phyloP scores from a whole-genome alignment of 2,329 filamentous ascomycete genomes.

The Nectriaceae sp. region DNA sequence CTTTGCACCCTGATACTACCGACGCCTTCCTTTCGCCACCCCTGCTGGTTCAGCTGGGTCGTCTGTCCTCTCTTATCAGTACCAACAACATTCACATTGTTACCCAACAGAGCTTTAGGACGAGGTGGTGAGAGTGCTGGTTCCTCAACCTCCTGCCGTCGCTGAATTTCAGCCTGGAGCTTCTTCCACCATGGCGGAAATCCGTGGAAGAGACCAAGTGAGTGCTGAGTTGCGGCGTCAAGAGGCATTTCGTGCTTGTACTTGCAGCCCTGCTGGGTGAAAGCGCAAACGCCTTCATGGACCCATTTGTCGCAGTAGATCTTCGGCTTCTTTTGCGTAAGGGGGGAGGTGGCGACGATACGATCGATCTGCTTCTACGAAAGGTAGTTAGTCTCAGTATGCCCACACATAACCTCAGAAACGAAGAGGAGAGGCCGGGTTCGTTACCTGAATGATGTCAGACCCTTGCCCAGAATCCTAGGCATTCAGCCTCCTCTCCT shows the following conservation, averaged over 20 bases:
- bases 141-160: constrained; percentile 12
- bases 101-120: neutral
- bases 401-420: neutral
- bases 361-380: constrained; percentile 36
- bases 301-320: constrained; percentile 91
- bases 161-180: constrained; percentile 48
- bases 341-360: constrained; percentile 35
- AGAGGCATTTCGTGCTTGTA: constrained; percentile 90
- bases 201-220: constrained; percentile 70
- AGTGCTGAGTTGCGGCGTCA: constrained; percentile 64
- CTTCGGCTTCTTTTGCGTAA: constrained; percentile 56
- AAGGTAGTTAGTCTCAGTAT: constrained; percentile 8
- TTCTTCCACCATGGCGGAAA: constrained; percentile 63
- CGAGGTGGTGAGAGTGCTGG: neutral
- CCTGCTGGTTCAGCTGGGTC: neutral
- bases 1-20: neutral
- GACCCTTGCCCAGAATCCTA: constrained; percentile 24
- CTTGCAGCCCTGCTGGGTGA: constrained; percentile 81
- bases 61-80: neutral
- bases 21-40: constrained; percentile 5
- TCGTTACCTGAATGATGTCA: constrained; percentile 37
- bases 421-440: constrained; percentile 1
- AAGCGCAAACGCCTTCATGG: constrained; percentile 80
- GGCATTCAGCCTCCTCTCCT: constrained; percentile 30
- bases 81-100: neutral